phyloP scores from a whole-genome alignment of 2,329 filamentous ascomycete genomes.

The Akanthomyces uredinophilus region DNA sequence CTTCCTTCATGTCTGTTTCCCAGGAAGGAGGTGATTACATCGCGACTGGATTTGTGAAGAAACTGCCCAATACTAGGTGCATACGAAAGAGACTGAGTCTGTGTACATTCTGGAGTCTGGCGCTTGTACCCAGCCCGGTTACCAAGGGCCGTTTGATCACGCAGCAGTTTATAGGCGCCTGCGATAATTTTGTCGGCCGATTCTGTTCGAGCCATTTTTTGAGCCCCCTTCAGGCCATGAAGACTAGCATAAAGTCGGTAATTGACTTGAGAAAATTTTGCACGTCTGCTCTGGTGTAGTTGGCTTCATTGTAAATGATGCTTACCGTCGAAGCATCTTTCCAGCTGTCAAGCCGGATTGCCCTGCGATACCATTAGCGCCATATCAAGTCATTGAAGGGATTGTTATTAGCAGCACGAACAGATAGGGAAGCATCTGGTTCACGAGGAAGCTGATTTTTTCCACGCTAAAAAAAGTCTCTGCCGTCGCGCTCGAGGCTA shows the following conservation, averaged over 20 bases:
- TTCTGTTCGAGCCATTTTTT: no score
- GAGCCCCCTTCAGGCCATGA: background rate
- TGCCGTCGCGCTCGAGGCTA: background rate
- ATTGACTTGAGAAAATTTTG: background rate
- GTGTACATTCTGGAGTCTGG: no score
- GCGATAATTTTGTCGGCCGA: no score
- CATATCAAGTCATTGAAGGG: no score
- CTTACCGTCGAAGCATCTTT: conserved; percentile 8
- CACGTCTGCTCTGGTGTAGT: conserved; percentile 2
- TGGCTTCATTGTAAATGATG: conserved; percentile 13
- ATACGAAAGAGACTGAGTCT: no score
- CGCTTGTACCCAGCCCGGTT: no score
- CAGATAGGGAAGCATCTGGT: background rate
- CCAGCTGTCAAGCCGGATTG: conserved; percentile 13
- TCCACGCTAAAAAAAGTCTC: background rate
- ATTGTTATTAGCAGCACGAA: background rate
- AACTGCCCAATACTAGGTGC: no score
- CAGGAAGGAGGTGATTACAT: no score
- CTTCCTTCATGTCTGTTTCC: no score
- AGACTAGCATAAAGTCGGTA: background rate
- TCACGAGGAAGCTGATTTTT: background rate
- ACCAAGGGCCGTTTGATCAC: no score
- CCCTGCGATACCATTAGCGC: conserved; percentile 6
- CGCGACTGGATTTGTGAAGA: no score
- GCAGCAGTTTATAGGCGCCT: no score